Evolutionary conservation across 805 yeast genomes (phyloP), one percentile per base, ranked within the genome.

Genomic region (Myxozyma mucilagina): DNA sequence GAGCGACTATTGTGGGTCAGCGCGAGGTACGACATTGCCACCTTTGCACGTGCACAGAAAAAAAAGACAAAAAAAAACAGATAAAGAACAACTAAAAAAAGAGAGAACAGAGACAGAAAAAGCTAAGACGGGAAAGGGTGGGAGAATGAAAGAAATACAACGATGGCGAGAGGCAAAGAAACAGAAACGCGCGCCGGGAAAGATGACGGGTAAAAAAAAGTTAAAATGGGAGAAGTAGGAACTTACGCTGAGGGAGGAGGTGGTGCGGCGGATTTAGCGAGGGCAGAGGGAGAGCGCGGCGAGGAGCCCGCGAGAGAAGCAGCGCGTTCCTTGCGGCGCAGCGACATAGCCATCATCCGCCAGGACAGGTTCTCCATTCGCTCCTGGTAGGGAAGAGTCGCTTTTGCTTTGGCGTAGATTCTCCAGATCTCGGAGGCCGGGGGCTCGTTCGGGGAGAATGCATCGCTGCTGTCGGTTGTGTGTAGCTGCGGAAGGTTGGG

Each of bases 311-410:
- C 13, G 34, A n/a, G 29, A 7, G 14, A 44, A 20, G 48, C 9
- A 35, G 34, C 20, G 42, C 48, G 41, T 34, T 60, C 62, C 44
- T 58, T 57, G 58, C 54, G 60, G 36, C 66, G 64, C 14, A 68
- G 56, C 31, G 66, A 59, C 68, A 87, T 76, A 47, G 80, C 83
- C 92, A 90, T 87, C 84, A 90, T 81, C 61, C 97, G 77, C 97
- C 97, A 90, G 9, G 96, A 85, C 57, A 90, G 74, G 71, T 91
- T 91, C 70, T 88, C 90, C 85, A 91, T 87, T 53, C 97, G 77
- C 32, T 84, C 81, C 57, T 82, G 81, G 72, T 89, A 85, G 0
- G 96, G 96, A 44, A 91, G 75, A 11, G 86, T 79, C 10, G 89
- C 85, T 66, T 83, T 84, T 14, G 96, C 96, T 65, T 82, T 82